These are phyloP conservation scores for Hondaea fermentalgiana DNA, from an alignment of 108 stramenopile genomes.

Conservation along the genomic window DNA sequence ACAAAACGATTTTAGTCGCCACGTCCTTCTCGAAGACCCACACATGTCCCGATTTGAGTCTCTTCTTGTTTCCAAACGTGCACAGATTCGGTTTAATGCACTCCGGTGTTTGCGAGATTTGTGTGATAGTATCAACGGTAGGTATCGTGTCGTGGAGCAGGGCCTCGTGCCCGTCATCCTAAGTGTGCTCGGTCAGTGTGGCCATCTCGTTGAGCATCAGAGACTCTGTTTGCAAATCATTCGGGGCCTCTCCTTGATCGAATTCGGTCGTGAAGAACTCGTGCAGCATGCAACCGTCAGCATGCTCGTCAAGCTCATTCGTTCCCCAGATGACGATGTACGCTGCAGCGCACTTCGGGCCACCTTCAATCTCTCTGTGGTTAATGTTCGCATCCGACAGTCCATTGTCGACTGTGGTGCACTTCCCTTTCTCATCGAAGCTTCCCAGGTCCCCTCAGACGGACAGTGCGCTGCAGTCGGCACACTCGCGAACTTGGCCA, in stretches of 20 bases:
- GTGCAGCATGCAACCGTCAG: background rate
- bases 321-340: background rate
- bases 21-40: no score
- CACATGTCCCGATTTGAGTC: no score
- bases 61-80: no score
- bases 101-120: no score
- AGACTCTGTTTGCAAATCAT: background rate
- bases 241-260: background rate
- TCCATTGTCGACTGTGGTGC: background rate
- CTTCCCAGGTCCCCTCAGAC: background rate
- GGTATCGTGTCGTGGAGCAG: no score
- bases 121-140: no score
- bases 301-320: background rate
- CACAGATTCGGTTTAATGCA: no score
- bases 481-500: background rate
- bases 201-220: no score
- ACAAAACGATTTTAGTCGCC: no score
- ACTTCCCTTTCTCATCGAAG: background rate
- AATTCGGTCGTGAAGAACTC: background rate
- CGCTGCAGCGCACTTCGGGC: background rate
- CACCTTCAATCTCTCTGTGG: slow-evolving; percentile 14
- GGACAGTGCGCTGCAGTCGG: slow-evolving; percentile 5
- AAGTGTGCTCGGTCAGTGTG: no score
- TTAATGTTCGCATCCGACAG: background rate
- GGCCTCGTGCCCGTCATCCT: no score